A percentile compares a stretch with the other conserved stretches of the same genome.
These are phyloP conservation scores for Cordyceps pruinosa DNA, from an alignment of 2,329 filamentous ascomycete genomes.

Conservation along the genomic window DNA sequence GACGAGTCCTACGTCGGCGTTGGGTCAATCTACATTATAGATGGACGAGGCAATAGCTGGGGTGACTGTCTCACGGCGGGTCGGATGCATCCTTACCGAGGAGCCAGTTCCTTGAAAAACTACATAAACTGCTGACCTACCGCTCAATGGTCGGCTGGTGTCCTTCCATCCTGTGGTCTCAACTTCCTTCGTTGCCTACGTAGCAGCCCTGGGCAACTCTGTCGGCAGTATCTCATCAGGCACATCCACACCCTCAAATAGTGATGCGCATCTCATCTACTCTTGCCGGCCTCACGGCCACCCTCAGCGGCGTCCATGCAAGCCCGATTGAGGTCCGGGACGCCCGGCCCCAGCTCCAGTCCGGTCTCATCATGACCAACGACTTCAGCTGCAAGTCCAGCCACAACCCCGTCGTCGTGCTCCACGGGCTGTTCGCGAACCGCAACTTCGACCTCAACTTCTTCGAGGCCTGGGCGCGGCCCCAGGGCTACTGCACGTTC, in stretches of 20 bases:
- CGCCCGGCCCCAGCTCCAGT: not conserved
- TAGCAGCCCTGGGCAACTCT: no score
- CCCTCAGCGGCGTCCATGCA: not conserved
- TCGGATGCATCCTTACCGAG: not conserved
- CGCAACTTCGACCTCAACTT: constrained; percentile 16
- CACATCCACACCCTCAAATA: not conserved
- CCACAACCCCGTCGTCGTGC: constrained; percentile 17
- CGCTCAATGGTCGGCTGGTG: no score
- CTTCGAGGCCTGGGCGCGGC: constrained; percentile 15
- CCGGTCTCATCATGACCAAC: constrained; percentile 7
- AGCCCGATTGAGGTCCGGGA: not conserved
- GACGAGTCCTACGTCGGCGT: no score
- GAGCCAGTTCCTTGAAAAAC: not conserved
- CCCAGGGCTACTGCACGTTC: constrained; percentile 17
- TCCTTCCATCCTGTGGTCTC: no score
- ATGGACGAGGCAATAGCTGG: not conserved
- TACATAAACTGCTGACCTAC: not conserved
- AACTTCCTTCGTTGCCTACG: no score
- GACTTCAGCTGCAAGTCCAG: constrained; percentile 15
- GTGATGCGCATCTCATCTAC: not conserved
- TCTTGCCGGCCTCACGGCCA: not conserved
- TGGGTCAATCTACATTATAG: not conserved
- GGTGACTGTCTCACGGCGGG: not conserved
- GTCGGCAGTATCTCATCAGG: no score
- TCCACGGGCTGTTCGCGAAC: constrained; percentile 16